phyloP scores from a whole-genome alignment of 805 yeast species.

The Candida coquimbonensis region DNA sequence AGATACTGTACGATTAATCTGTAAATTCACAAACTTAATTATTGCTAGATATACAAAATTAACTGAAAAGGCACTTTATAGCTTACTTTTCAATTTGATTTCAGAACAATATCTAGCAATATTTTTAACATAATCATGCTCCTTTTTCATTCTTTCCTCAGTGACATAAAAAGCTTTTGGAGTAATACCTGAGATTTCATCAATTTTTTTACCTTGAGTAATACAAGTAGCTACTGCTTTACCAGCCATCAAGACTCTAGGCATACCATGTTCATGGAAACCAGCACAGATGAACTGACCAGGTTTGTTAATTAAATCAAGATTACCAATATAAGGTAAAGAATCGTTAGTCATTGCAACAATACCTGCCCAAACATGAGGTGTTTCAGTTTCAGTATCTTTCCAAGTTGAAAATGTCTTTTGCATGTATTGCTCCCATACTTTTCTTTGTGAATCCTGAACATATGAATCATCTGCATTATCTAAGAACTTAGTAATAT shows the following conservation, averaged over 20 bases:
- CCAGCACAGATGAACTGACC: constrained; percentile 38
- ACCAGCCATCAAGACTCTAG: constrained; percentile 35
- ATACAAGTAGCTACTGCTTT: constrained; percentile 31
- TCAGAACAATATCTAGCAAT: background rate
- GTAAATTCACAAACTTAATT: no score
- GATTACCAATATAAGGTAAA: constrained; percentile 38
- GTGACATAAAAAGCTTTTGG: constrained; percentile 14
- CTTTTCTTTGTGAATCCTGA: constrained; percentile 18
- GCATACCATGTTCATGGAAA: constrained; percentile 48
- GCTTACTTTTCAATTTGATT: background rate
- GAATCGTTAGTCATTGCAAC: constrained; percentile 37
- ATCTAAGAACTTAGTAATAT: constrained; percentile 21
- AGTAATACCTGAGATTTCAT: constrained; percentile 13
- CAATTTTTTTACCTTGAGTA: constrained; percentile 6
- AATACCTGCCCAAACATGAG: constrained; percentile 39
- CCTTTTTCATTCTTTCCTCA: constrained; percentile 13
- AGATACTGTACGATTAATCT: no score
- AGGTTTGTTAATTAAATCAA: constrained; percentile 21
- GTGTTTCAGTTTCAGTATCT: constrained; percentile 18
- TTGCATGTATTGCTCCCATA: constrained; percentile 26
- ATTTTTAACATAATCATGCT: constrained; percentile 5
- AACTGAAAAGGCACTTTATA: background rate
- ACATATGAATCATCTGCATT: constrained; percentile 30
- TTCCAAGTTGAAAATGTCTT: constrained; percentile 29
- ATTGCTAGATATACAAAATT: no score